Evolutionary conservation across 164 flowering plant genomes (phyloP).

Genomic region (Vitis rotundifolia): DNA sequence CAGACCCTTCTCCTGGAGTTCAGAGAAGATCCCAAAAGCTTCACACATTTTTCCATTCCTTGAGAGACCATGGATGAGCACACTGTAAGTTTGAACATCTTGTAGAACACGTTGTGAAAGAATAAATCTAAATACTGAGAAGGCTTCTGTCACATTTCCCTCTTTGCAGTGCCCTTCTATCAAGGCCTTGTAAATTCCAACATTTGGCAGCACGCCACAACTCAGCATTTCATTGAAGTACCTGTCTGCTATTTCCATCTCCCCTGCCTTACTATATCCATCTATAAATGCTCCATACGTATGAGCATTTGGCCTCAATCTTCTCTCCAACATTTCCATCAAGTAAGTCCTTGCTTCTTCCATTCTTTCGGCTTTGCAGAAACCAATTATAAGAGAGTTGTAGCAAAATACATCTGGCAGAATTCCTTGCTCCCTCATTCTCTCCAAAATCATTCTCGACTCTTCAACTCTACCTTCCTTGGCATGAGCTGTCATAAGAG

Average conservation of each 20-base stretch:
- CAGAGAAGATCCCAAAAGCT: slow-evolving; percentile 51
- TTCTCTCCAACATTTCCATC: slow-evolving; percentile 48
- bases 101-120: slow-evolving; percentile 45
- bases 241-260: slow-evolving; percentile 48
- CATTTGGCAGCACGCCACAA: slow-evolving; percentile 55
- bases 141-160: slow-evolving; percentile 47
- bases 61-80: slow-evolving; percentile 56
- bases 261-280: slow-evolving; percentile 55
- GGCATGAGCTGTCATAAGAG: slow-evolving; percentile 48
- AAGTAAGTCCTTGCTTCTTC: slow-evolving; percentile 54
- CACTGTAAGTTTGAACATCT: slow-evolving; percentile 48
- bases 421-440: slow-evolving; percentile 56
- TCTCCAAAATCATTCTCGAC: slow-evolving; percentile 40
- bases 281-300: slow-evolving; percentile 70
- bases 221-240: slow-evolving; percentile 60
- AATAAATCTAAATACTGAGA: slow-evolving; percentile 45
- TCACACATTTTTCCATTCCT: slow-evolving; percentile 61
- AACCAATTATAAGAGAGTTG: slow-evolving; percentile 58
- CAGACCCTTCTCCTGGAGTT: slow-evolving; percentile 49
- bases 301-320: slow-evolving; percentile 52
- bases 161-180: slow-evolving; percentile 63
- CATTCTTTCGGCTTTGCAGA: slow-evolving; percentile 59
- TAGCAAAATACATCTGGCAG: slow-evolving; percentile 69
- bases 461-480: slow-evolving; percentile 48
- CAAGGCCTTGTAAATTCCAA: slow-evolving; percentile 40